Percentiles rank a stretch among this genome's conserved stretches.
Evolutionary conservation across 148 eudicot genomes (phyloP).

Genomic region (Amaranthus hypochondriacus): DNA sequence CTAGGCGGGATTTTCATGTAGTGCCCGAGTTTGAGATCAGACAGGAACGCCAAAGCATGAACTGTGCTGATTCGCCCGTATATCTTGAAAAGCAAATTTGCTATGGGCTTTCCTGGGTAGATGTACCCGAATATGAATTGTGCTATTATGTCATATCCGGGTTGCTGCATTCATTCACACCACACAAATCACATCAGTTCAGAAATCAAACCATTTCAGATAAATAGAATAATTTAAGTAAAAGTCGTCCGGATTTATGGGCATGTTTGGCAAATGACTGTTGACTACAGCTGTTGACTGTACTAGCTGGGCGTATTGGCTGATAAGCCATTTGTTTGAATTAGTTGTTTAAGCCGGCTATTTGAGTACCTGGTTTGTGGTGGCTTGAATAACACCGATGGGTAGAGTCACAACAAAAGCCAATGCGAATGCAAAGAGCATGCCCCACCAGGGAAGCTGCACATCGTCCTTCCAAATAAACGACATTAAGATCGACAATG

Average conservation of each 20-base stretch:
- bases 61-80: constrained; percentile 86
- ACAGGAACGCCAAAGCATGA: constrained; percentile 82
- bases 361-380: constrained; percentile 79
- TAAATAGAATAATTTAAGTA: not conserved
- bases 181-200: not conserved
- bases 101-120: constrained; percentile 92
- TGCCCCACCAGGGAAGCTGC: constrained; percentile 99
- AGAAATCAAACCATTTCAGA: not conserved
- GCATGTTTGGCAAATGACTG: not conserved
- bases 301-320: too few relatives aligned
- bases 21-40: constrained; percentile 97
- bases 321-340: too few relatives aligned
- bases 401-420: constrained; percentile 93
- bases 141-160: constrained; percentile 95
- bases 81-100: constrained; percentile 89
- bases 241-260: not conserved
- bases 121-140: constrained; percentile 91
- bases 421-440: constrained; percentile 83
- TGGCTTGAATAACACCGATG: constrained; percentile 97
- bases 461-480: constrained; percentile 89
- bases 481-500: constrained; percentile 63
- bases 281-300: too few relatives aligned
- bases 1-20: constrained; percentile 99
- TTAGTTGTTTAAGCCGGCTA: too few relatives aligned
- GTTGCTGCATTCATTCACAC: constrained; percentile 73